Base-by-base conservation (phyloP, 2,329 filamentous ascomycete genomes). In the Aphanocladium album region DNA sequence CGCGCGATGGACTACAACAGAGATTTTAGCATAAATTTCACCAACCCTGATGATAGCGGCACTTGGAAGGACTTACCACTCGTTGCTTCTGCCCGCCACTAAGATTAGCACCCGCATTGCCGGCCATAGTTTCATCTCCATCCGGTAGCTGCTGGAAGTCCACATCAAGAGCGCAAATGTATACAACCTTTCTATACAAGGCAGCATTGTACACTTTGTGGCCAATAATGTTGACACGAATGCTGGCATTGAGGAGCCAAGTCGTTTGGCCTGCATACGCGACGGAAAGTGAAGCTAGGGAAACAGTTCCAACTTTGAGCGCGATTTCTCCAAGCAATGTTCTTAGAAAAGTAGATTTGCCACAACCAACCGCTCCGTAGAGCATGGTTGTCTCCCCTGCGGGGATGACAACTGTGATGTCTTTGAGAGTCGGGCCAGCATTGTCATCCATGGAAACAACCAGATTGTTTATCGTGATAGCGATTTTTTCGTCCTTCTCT, bases 1-100 rank as follows among this genome's bases (percentile, higher is more conserved):
- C 93, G 83, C 41, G 93, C 93, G 23, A 5, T 65, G 62, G 0
- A 17, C 6, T 25, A 21, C 23, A 3, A 12, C 12, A 23, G 5
- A 25, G 43, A 19, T 9, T 2, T 8, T 39, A 27, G 21, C 5
- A 46, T 5, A 19, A 16, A 25, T 2, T 30, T 30, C 9, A 30
- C 5, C 5, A 30, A 46, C 1, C n/a, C n/a, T 25, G 2, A 23
- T 25, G 19, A 14, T 46, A 21, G 4, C 23, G 7, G 35, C 30
- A 9, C 30, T 39, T 39, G 4, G 35, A 3, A 54, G 7, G 33
- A 33, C 53, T 43, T 46, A 56, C 53, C 1, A 56, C 23, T 11
- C 53, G 19, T 16, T 56, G 53, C n/a, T 53, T 53, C 14, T 60
- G 57, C 21, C 57, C 57, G 11, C 49, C 57, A n/a, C 49, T 60